These are phyloP conservation scores for Nidula niveotomentosa DNA, from an alignment of 1,284 basidiomycete genomes.

Conservation along the genomic window DNA sequence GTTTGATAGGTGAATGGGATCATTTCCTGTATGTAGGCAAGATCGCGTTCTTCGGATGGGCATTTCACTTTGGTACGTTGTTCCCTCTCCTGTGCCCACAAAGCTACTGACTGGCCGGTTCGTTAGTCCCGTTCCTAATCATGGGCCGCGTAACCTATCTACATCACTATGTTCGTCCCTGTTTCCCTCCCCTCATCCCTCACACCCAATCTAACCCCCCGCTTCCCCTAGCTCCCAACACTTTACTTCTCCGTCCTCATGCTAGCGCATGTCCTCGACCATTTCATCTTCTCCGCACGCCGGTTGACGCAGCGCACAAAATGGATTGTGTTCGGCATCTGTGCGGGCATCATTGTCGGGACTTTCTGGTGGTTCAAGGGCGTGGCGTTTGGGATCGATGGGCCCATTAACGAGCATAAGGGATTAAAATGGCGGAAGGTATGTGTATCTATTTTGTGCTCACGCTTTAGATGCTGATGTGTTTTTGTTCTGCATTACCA, in stretches of 20 bases:
- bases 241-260: conserved; percentile 96
- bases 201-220: not conserved
- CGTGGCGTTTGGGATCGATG: conserved; percentile 87
- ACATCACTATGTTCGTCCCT: conserved; percentile 76
- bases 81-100: not conserved
- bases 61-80: conserved; percentile 78
- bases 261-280: conserved; percentile 88
- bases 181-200: conserved; percentile 4
- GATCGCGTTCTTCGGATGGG: conserved; percentile 91
- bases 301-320: conserved; percentile 60
- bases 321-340: conserved; percentile 67
- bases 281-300: conserved; percentile 83
- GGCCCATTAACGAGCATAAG: conserved; percentile 78
- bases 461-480: not conserved
- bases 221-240: conserved; percentile 73
- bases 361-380: conserved; percentile 96
- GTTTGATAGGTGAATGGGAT: conserved; percentile 76
- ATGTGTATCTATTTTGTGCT: conserved; percentile 6
- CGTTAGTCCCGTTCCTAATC: conserved; percentile 87
- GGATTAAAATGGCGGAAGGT: conserved; percentile 79
- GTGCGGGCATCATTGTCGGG: conserved; percentile 61
- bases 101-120: too few relatives aligned
- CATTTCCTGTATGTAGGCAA: conserved; percentile 94
- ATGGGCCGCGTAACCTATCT: conserved; percentile 95
- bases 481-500: conserved; percentile 1